Conservation (phyloP, 495 filamentous ascomycete genomes). For the Neurospora hispaniola region DNA sequence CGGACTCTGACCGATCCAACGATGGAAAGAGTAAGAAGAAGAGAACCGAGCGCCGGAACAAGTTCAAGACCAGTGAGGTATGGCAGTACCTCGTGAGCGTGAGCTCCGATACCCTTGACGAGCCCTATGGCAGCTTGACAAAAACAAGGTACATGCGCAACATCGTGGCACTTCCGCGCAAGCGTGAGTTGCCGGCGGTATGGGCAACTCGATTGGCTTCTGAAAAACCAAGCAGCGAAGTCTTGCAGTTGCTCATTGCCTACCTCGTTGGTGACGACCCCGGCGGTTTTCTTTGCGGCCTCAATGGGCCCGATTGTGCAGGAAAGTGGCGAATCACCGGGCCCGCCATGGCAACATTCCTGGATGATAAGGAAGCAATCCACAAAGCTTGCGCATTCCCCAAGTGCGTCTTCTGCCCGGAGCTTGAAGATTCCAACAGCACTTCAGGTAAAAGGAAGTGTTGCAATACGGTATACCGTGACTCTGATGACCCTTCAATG, state of each 20-base stretch:
- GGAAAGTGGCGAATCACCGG: neutral
- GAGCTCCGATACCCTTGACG: neutral
- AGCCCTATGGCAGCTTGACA: neutral
- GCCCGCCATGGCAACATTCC: neutral
- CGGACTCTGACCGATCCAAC: neutral
- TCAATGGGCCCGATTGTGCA: neutral
- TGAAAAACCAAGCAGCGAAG: neutral
- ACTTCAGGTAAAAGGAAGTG: neutral
- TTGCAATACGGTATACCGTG: neutral
- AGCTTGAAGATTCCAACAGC: neutral
- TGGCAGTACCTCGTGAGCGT: neutral
- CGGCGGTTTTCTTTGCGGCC: neutral
- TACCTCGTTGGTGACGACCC: neutral
- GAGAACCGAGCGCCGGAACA: neutral
- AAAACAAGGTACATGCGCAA: neutral
- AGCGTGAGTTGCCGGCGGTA: neutral
- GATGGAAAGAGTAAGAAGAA: neutral
- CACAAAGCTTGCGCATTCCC: neutral
- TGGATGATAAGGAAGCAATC: neutral
- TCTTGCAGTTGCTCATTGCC: neutral
- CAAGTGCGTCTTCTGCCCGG: neutral
- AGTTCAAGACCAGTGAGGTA: neutral
- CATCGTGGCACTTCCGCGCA: neutral
- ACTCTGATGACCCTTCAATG: neutral
- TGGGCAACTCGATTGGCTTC: neutral